Conservation (phyloP, 2,329 filamentous ascomycete genomes). For the Fonsecaea pugnacius region DNA sequence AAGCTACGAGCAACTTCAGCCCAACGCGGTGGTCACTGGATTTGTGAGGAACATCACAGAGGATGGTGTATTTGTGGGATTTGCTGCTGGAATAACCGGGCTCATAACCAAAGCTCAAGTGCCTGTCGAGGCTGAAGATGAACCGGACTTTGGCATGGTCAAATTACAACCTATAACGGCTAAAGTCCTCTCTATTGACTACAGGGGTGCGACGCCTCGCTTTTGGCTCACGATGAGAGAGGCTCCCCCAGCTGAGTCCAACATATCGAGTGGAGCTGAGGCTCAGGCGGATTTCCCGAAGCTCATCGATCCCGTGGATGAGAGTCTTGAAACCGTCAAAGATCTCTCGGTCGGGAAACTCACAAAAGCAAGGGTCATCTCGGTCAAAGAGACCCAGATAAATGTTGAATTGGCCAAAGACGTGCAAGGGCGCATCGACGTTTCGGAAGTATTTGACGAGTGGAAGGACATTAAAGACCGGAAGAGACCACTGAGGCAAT, state of each 20-base stretch:
- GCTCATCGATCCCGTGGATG: slow-evolving; percentile 68
- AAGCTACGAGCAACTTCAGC: slow-evolving; percentile 71
- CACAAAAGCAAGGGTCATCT: slow-evolving; percentile 77
- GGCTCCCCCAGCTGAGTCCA: slow-evolving; percentile 50
- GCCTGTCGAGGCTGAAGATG: slow-evolving; percentile 67
- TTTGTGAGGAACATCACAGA: slow-evolving; percentile 84
- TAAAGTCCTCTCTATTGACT: slow-evolving; percentile 73
- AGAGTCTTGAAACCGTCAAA: slow-evolving; percentile 64
- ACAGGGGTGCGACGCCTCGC: slow-evolving; percentile 62
- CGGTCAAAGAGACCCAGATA: slow-evolving; percentile 86
- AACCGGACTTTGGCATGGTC: slow-evolving; percentile 77
- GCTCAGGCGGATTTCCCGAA: slow-evolving; percentile 43
- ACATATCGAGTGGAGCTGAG: slow-evolving; percentile 39
- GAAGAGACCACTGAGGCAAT: slow-evolving; percentile 77
- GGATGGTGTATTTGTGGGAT: slow-evolving; percentile 85
- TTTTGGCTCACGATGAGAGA: slow-evolving; percentile 67
- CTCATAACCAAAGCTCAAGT: slow-evolving; percentile 80
- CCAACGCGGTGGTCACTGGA: slow-evolving; percentile 71
- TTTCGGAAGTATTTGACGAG: slow-evolving; percentile 84
- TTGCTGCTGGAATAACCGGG: slow-evolving; percentile 75
- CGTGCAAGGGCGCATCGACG: slow-evolving; percentile 87
- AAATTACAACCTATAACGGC: slow-evolving; percentile 76
- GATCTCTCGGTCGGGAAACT: slow-evolving; percentile 75
- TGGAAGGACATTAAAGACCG: slow-evolving; percentile 85
- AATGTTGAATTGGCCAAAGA: slow-evolving; percentile 89